phyloP scores from a whole-genome alignment of 257 asterid genomes.

The Mentha longifolia region DNA sequence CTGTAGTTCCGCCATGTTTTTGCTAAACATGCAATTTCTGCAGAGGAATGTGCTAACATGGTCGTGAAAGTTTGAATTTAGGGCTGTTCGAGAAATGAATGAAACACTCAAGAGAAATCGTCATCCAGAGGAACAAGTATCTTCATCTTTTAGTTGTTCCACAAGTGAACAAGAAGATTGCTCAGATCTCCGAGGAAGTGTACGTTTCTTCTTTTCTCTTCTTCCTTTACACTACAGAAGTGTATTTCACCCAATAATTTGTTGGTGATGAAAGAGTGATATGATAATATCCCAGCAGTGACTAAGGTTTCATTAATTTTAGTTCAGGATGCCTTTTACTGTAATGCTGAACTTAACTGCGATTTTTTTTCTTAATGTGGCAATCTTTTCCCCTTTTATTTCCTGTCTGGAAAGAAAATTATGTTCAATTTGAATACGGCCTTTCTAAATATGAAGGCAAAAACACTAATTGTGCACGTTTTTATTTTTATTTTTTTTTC shows the following conservation, averaged over 20 bases:
- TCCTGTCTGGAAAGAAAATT: neutral
- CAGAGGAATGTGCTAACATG: constrained; percentile 31
- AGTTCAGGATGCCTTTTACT: neutral
- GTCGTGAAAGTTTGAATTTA: constrained; percentile 43
- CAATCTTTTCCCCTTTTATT: neutral
- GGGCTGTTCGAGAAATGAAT: constrained; percentile 90
- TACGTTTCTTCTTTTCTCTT: constrained; percentile 42
- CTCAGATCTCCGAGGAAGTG: constrained; percentile 66
- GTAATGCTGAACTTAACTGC: constrained; percentile 3
- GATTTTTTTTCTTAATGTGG: neutral
- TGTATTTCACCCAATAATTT: constrained; percentile 7
- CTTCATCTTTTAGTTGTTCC: constrained; percentile 54
- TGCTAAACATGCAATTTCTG: constrained; percentile 22
- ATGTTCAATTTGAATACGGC: constrained; percentile 7
- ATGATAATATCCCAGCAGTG: neutral
- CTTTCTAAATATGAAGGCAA: constrained; percentile 22
- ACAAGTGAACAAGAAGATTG: constrained; percentile 59
- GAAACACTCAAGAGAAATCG: constrained; percentile 65
- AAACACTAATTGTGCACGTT: constrained; percentile 3
- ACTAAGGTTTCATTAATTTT: constrained; percentile 14
- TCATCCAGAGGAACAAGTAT: constrained; percentile 51
- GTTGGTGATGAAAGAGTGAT: constrained; percentile 23
- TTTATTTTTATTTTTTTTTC: neutral
- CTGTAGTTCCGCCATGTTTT: constrained; percentile 26
- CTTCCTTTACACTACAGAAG: constrained; percentile 13